Evolutionary conservation across 2,329 filamentous ascomycete species (phyloP), one percentile per base, ranked within the genome.

Genomic region (Alternaria arborescens): DNA sequence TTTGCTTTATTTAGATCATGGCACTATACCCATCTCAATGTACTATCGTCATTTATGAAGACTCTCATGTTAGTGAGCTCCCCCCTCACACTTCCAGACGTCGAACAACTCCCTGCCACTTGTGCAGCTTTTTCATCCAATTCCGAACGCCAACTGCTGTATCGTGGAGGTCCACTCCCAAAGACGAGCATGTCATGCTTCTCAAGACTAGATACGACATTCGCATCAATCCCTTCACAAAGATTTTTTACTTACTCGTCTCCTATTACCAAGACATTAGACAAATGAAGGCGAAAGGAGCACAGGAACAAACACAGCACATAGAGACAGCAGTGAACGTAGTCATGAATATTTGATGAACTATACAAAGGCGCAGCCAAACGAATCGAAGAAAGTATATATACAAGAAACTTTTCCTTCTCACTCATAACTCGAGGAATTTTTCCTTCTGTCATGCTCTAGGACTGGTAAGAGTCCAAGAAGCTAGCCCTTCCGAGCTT

Each of bases 21-120:
- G 58, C 58, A 61, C 48, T 61, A 61, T 61, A 61, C 58, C 58
- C 58, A 47, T 41, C 34, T 57, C 53, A 57, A 43, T 52, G 47
- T 44, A 44, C 18, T 30, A 46, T 46, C 40, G 30, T 36, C 47
- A 26, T n/a, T 24, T 36, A 36, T 12, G 18, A 50, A 50, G 20
- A 22, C 8, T 26, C 38, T 24, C 20, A 6, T 50, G 14, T 38
- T 26, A 11, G 1, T 20, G 36, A 20, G 11, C 20, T 22, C 18
- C 2, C 36, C 36, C 40, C 18, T 41, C 11, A 14, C 40, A 41
- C 18, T 41, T 10, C 18, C 10, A 5, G 10, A 40, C n/a, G 36
- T 41, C 2, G 40, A 22, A 20, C 5, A 5, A 4, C 40, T 41
- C 7, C 18, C 14, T 1, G 5, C 6, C 18, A 41, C 11, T 8